Conservation (phyloP, 139 green algal species). For the Chlorella vulgaris region DNA sequence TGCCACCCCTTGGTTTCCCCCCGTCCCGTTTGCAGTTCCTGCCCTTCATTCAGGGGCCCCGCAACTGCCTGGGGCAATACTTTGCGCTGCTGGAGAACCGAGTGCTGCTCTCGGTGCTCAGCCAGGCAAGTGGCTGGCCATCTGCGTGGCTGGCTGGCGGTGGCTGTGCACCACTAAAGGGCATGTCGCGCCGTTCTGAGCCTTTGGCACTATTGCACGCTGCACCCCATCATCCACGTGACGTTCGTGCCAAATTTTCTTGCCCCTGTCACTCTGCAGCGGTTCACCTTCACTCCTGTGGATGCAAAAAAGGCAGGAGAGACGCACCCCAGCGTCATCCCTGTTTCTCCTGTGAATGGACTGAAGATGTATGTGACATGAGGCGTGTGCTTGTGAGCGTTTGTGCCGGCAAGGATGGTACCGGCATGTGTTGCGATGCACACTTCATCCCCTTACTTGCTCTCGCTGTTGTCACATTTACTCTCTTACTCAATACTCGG, state of each 20-base stretch:
- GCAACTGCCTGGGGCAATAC: constrained; percentile 94
- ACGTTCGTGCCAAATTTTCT: too few species aligned
- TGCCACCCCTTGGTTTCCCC: neutral
- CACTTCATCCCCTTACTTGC: too few species aligned
- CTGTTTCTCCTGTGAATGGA: constrained; percentile 70
- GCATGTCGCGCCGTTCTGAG: neutral
- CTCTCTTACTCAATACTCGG: too few species aligned
- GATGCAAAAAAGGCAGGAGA: constrained; percentile 33
- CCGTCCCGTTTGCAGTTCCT: constrained; percentile 71
- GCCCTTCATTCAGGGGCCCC: constrained; percentile 93
- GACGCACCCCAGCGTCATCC: constrained; percentile 76
- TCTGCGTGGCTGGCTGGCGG: neutral
- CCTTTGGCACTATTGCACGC: neutral
- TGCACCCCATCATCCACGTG: neutral
- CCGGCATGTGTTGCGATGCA: too few species aligned
- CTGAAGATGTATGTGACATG: constrained; percentile 63
- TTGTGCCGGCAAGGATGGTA: too few species aligned
- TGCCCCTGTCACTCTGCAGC: constrained; percentile 29
- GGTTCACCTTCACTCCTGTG: constrained; percentile 75
- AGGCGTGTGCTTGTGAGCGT: too few species aligned
- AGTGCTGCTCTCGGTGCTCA: constrained; percentile 82
- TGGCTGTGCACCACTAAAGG: too few species aligned
- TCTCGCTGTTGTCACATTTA: too few species aligned
- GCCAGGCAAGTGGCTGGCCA: constrained; percentile 39
- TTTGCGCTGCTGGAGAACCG: constrained; percentile 87